Evolutionary conservation across 805 yeast genomes (phyloP), one percentile per base, ranked within the genome.

Genomic region (Sugiyamaella marilandica): DNA sequence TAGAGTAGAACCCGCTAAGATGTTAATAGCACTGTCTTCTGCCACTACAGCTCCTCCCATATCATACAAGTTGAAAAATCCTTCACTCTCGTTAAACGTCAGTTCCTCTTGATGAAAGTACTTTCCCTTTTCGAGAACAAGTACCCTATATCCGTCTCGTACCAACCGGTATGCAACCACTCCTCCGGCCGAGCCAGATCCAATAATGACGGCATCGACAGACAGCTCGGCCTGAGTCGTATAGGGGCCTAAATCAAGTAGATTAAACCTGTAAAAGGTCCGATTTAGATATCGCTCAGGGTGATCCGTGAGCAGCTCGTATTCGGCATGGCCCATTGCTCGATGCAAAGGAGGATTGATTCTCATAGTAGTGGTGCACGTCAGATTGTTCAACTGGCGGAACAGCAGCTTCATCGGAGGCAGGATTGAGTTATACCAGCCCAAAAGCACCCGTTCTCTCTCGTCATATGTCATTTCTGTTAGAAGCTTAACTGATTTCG

Each of bases 131-230:
- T 80, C 84, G 4, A 80, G 54, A 1, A 80, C 75, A 35, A 80
- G 65, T 21, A 74, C 73, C 29, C 62, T 67, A 59, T 60, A 68
- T 11, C 83, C 83, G 34, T 67, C 69, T 5, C 67, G 62, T 1
- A 76, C 63, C 39, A 79, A 69, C 1, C 76, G 69, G 45, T 73
- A 72, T 3, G 81, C 83, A 0, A 70, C 76, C 0, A 78, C 83
- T 5, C 82, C 81, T 1, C 80, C 79, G 5, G 81, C 78, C 10
- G 76, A 62, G 1, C 84, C 84, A 3, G 80, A 74, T 2, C 84
- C 83, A 37, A 78, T 68, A 36, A 79, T 70, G 10, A 53, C 59
- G 44, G 51, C 62, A 24, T 59, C 62, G 14, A 53, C 52, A 9
- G 39, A 14, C 19, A 59, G 45, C 19, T 54, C 57, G 2, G 55